Evolutionary conservation across 768 basidiomycete genomes (phyloP).

Genomic region (Rossbeevera mucosa): DNA sequence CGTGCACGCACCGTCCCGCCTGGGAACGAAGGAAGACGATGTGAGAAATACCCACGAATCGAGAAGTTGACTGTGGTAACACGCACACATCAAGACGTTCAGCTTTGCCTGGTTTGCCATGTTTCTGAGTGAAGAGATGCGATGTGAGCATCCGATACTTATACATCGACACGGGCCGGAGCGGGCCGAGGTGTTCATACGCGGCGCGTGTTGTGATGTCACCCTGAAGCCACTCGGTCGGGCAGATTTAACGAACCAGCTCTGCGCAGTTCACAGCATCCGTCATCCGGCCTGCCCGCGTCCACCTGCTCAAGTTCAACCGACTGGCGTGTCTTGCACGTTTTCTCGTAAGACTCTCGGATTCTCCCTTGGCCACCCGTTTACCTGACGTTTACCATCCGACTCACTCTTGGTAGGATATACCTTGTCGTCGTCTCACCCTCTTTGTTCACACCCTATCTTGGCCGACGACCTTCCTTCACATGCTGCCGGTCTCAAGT

Average conservation of each 20-base stretch:
- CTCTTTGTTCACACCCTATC: slow-evolving; percentile 19
- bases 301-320: slow-evolving; percentile 9
- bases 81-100: slow-evolving; percentile 77
- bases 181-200: background rate
- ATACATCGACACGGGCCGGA: background rate
- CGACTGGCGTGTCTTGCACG: slow-evolving; percentile 30
- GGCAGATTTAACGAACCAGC: too few relatives aligned
- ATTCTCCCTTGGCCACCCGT: slow-evolving; percentile 31
- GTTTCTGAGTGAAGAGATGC: background rate
- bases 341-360: slow-evolving; percentile 28
- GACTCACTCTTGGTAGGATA: slow-evolving; percentile 22
- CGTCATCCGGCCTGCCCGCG: slow-evolving; percentile 6
- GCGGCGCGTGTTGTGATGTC: slow-evolving; percentile 27
- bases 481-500: slow-evolving; percentile 31
- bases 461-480: slow-evolving; percentile 20
- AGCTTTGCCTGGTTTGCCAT: slow-evolving; percentile 52
- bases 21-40: slow-evolving; percentile 16
- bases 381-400: slow-evolving; percentile 37
- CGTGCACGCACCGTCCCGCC: slow-evolving; percentile 41
- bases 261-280: slow-evolving; percentile 12
- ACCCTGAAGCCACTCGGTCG: slow-evolving; percentile 11
- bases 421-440: slow-evolving; percentile 23
- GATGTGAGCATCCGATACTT: background rate
- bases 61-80: background rate
- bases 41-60: slow-evolving; percentile 3